These are phyloP conservation scores for Cyclanthera cordifolia DNA, from an alignment of 306 rosid species.

Conservation along the genomic window DNA sequence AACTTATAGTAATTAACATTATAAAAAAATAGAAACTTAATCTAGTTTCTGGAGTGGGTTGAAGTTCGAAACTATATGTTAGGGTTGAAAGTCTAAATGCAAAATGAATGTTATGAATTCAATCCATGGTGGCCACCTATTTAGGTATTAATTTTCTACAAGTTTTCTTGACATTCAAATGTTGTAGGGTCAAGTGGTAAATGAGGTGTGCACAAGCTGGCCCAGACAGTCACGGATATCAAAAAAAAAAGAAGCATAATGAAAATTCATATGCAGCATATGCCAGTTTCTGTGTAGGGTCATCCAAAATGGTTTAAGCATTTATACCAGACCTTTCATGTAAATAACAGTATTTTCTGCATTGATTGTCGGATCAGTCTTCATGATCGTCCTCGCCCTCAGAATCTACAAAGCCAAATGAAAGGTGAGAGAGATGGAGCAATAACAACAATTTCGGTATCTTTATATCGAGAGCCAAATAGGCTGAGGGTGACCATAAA, in stretches of 20 bases:
- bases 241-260: too few species aligned
- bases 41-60: not conserved
- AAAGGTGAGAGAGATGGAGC: not conserved
- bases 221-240: too few species aligned
- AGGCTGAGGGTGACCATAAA: not conserved
- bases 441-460: not conserved
- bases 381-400: conserved; percentile 84
- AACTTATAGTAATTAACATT: not conserved
- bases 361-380: conserved; percentile 39
- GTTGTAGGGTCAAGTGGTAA: too few species aligned
- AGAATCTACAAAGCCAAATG: conserved; percentile 43
- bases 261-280: not conserved
- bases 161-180: too few species aligned
- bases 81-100: not conserved
- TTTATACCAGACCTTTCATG: not conserved
- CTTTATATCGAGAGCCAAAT: not conserved
- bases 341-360: not conserved
- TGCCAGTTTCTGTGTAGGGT: not conserved
- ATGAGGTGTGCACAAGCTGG: too few species aligned
- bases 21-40: not conserved
- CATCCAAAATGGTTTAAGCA: not conserved
- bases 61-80: not conserved
- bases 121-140: too few species aligned
- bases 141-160: too few species aligned
- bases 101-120: not conserved